Base-by-base conservation (phyloP, 2,329 filamentous ascomycete genomes). In the Teratosphaeria destructans region DNA sequence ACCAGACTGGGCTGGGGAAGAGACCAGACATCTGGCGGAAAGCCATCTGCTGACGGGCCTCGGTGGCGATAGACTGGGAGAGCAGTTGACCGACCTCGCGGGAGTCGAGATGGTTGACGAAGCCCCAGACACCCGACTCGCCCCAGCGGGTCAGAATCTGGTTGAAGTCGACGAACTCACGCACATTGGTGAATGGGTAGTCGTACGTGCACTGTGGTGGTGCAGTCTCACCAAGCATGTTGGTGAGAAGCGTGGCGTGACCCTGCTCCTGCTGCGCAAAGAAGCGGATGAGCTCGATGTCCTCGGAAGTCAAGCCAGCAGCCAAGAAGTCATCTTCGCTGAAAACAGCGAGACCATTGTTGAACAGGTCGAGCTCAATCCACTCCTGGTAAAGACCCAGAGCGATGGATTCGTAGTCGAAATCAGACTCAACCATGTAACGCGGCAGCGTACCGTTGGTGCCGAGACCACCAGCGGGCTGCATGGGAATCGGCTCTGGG, bases 91-190 rank as follows among this genome's bases (percentile, higher is more conserved):
- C 89, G 12, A 86, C 86, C 66, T 89, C 86, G 4, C 88, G 85
- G 0, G 87, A 86, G 72, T 93, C 84, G 54, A 94, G 79, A 68
- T 94, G 89, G 56, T 85, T 81, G 63, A 92, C 77, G 76, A 93
- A 94, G 0, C 89, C 89, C 75, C 89, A 91, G 1, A 92, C 88
- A 54, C 89, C 87, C 11, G 86, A 82, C 72, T 94, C 89, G 55
- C 89, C 89, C 73, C 82, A 90, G 37, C 88, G 85, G 1, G 90
- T 94, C n/a, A 94, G 75, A 74, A 91, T 91, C 75, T 93, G 88
- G 73, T 83, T 86, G 76, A 94, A 94, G 76, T 94, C 89, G 67
- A 94, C 78, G 69, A 84, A 93, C 73, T 94, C 89, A 58, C 80
- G 82, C 0, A 93, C 85, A 35, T 83, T 91, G 59, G 77, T 82